Conservation (phyloP, 352 stramenopile genomes). For the Globisporangium irregulare region DNA sequence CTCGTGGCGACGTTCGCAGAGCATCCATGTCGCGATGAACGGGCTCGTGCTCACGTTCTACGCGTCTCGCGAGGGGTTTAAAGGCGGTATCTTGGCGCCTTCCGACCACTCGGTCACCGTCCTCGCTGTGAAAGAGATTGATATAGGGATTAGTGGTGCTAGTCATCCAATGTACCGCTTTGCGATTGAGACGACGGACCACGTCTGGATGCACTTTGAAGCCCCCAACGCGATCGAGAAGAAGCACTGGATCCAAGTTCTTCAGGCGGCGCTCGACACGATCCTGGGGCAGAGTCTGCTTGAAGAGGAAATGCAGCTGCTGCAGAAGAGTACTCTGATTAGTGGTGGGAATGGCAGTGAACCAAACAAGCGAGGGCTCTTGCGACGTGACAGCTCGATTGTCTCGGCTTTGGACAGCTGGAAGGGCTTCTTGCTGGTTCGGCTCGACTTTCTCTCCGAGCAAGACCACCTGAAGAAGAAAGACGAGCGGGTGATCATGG, state of each 20-base stretch:
- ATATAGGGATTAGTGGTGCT: constrained; percentile 22
- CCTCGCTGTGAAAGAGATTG: constrained; percentile 20
- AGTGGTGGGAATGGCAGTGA: neutral
- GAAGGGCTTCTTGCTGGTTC: constrained; percentile 30
- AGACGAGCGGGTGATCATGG: constrained; percentile 28
- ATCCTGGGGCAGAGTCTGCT: constrained; percentile 44
- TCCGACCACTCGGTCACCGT: constrained; percentile 11
- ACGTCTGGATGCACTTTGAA: constrained; percentile 47
- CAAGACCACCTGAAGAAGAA: constrained; percentile 23
- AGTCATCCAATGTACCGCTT: constrained; percentile 29
- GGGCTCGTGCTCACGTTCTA: constrained; percentile 47
- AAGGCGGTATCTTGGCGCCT: constrained; percentile 24
- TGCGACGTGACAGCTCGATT: constrained; percentile 10
- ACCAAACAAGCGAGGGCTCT: neutral
- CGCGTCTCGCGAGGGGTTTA: constrained; percentile 57
- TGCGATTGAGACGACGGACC: constrained; percentile 50
- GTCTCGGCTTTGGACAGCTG: neutral
- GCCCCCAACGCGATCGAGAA: constrained; percentile 34
- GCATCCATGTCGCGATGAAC: constrained; percentile 45
- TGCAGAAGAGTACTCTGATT: constrained; percentile 5
- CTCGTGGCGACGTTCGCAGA: constrained; percentile 37
- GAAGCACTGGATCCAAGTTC: constrained; percentile 43
- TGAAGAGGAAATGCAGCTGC: constrained; percentile 26
- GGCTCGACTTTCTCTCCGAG: constrained; percentile 30
- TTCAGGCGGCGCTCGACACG: constrained; percentile 51